Evolutionary conservation across 139 green algal genomes (phyloP).

Genomic region (Chlorokybus atmophyticus): DNA sequence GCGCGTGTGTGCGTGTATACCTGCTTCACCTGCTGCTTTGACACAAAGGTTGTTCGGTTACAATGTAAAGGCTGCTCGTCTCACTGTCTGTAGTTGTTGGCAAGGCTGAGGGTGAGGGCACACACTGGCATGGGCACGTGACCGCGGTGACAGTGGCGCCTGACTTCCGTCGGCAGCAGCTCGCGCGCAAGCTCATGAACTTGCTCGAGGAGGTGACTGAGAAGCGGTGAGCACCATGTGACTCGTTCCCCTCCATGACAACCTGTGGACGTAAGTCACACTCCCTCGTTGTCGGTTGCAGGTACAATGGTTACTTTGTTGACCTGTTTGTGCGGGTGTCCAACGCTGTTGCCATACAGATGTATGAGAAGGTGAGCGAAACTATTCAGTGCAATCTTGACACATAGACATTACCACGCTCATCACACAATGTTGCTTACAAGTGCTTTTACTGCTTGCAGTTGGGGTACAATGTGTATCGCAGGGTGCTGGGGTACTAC

Average conservation of each 20-base stretch:
- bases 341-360: slow-evolving; percentile 77
- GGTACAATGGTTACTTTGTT: slow-evolving; percentile 73
- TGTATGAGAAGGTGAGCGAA: slow-evolving; percentile 74
- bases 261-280: no score
- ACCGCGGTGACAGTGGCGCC: slow-evolving; percentile 86
- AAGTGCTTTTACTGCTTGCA: no score
- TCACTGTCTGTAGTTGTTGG: slow-evolving; percentile 53
- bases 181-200: slow-evolving; percentile 88
- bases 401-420: no score
- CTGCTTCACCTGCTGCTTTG: no score
- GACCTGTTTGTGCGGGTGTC: slow-evolving; percentile 93
- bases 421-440: no score
- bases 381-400: no score
- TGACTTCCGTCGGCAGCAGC: slow-evolving; percentile 33
- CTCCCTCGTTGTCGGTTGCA: no score
- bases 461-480: slow-evolving; percentile 86
- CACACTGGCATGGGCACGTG: slow-evolving; percentile 92
- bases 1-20: no score
- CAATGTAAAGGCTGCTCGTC: neutral
- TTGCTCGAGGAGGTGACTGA: slow-evolving; percentile 63
- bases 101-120: slow-evolving; percentile 77
- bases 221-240: slow-evolving; percentile 32
- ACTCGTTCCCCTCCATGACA: no score
- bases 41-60: neutral
- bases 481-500: slow-evolving; percentile 81